These are phyloP conservation scores for Zygosaccharomyces pseudobailii DNA, from an alignment of 1,139 yeast species.

Conservation along the genomic window DNA sequence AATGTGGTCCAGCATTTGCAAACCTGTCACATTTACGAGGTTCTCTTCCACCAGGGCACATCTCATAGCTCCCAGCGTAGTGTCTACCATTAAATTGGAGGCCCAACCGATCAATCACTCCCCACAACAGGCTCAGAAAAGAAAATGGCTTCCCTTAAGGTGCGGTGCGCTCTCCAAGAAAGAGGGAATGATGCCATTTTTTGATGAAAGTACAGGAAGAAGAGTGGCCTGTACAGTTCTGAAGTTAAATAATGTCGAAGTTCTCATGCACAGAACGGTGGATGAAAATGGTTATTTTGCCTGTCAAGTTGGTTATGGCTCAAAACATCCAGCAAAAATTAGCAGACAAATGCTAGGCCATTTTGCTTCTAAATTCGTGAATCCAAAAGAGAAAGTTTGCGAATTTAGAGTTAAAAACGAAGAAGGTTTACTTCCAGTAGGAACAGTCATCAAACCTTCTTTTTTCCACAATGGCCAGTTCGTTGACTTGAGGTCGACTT, in stretches of 20 bases:
- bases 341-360: slow-evolving; percentile 68
- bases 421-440: slow-evolving; percentile 65
- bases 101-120: slow-evolving; percentile 50
- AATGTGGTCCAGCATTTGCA: slow-evolving; percentile 5
- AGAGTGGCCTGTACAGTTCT: slow-evolving; percentile 77
- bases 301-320: slow-evolving; percentile 84
- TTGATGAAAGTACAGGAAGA: slow-evolving; percentile 59
- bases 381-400: slow-evolving; percentile 70
- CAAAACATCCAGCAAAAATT: slow-evolving; percentile 57
- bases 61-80: slow-evolving; percentile 26
- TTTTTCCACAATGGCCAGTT: slow-evolving; percentile 79
- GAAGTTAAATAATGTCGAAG: slow-evolving; percentile 86
- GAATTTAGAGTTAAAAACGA: slow-evolving; percentile 76
- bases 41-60: slow-evolving; percentile 15
- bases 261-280: slow-evolving; percentile 62
- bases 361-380: slow-evolving; percentile 71
- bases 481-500: slow-evolving; percentile 71
- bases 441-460: slow-evolving; percentile 75
- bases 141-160: slow-evolving; percentile 67
- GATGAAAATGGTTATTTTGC: slow-evolving; percentile 76
- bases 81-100: slow-evolving; percentile 11
- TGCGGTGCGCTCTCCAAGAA: slow-evolving; percentile 83
- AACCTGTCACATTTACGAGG: slow-evolving; percentile 3
- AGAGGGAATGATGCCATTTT: slow-evolving; percentile 88
- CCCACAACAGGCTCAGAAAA: slow-evolving; percentile 50